Percentiles rank a stretch among this genome's conserved stretches.
Conservation (phyloP, 352 stramenopile species). For the Blastocystis sp. region DNA sequence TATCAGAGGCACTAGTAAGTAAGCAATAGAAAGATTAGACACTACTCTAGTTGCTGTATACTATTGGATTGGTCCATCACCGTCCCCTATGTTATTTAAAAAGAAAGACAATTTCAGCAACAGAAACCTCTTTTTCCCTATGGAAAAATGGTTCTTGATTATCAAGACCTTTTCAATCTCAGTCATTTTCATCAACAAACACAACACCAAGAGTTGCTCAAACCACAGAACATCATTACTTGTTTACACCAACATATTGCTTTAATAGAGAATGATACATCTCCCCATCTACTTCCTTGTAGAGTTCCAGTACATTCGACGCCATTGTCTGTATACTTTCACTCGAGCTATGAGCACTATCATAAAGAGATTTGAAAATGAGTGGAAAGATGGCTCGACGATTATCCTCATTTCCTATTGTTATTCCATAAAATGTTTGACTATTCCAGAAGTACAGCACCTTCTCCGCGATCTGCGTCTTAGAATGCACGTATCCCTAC, state of each 20-base stretch:
- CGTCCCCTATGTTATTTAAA: neutral
- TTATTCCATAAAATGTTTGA: slow-evolving; percentile 89
- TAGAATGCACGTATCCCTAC: slow-evolving; percentile 64
- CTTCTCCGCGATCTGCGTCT: slow-evolving; percentile 78
- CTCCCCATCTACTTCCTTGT: slow-evolving; percentile 81
- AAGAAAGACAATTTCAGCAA: neutral
- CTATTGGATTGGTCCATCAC: neutral
- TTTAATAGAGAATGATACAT: slow-evolving; percentile 67
- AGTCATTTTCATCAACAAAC: neutral
- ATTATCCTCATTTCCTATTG: slow-evolving; percentile 84
- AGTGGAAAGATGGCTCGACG: slow-evolving; percentile 84
- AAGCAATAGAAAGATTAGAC: neutral
- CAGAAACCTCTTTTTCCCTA: neutral
- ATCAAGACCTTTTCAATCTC: neutral
- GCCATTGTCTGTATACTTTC: slow-evolving; percentile 86
- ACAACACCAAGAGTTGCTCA: neutral
- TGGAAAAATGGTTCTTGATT: neutral
- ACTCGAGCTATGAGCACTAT: slow-evolving; percentile 87
- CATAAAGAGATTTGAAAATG: slow-evolving; percentile 82
- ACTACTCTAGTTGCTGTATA: neutral
- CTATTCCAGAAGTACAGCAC: slow-evolving; percentile 98
- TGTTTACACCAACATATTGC: neutral
- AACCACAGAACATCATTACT: neutral
- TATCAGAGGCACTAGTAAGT: neutral
- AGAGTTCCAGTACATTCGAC: slow-evolving; percentile 79